phyloP scores from a whole-genome alignment of 1,284 basidiomycete species.

The Ustilago esculenta region DNA sequence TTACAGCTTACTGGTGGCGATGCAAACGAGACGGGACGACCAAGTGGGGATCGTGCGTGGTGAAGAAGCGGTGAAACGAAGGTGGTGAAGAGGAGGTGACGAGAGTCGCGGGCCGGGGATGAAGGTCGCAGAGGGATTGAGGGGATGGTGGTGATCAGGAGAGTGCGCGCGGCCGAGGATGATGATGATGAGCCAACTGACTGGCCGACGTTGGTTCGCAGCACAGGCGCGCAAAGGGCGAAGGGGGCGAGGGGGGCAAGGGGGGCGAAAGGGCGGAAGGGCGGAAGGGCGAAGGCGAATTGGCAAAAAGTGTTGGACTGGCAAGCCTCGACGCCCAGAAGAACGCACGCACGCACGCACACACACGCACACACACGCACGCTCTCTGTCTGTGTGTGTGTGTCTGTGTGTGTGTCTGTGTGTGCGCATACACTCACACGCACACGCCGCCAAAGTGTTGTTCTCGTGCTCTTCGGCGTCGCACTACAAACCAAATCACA shows the following conservation, averaged over 20 bases:
- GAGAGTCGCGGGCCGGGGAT: constrained; percentile 2
- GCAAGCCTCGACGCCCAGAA: too few species aligned
- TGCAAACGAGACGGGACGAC: constrained; percentile 6
- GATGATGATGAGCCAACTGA: constrained; percentile 18
- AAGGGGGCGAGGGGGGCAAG: neutral
- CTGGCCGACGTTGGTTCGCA: too few species aligned
- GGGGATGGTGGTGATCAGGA: constrained; percentile 24
- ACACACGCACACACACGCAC: neutral
- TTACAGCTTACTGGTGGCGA: constrained; percentile 38
- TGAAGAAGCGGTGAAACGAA: constrained; percentile 12
- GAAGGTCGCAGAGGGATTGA: constrained; percentile 11
- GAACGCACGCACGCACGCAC: neutral
- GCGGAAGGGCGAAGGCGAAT: too few species aligned
- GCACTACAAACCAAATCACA: too few species aligned
- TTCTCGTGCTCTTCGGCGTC: too few species aligned
- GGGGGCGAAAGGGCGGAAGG: neutral
- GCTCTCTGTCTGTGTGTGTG: neutral
- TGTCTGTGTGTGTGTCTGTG: too few species aligned
- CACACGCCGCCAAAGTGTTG: too few species aligned
- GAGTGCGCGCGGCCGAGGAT: constrained; percentile 1
- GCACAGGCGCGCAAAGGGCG: too few species aligned
- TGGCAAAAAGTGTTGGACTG: constrained; percentile 40
- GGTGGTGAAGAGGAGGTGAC: constrained; percentile 26
- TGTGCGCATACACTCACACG: too few species aligned
- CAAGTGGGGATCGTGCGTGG: neutral